Conservation (phyloP, 495 filamentous ascomycete genomes). For the Neurospora sp. region DNA sequence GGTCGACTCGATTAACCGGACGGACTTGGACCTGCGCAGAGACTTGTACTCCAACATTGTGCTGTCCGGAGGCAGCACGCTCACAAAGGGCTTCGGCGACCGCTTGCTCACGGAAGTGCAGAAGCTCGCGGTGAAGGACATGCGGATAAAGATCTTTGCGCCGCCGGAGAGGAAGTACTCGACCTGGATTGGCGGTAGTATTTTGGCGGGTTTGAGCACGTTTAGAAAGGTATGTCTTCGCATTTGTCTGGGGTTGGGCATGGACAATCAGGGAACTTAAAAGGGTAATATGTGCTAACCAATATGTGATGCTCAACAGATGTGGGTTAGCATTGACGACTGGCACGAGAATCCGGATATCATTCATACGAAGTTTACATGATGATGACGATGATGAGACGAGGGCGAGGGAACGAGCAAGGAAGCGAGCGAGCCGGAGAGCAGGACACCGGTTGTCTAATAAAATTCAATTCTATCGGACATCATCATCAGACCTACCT, state of each 20-base stretch:
- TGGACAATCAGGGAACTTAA: not conserved
- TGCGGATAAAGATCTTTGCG: constrained; percentile 98
- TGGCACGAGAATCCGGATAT: constrained; percentile 99
- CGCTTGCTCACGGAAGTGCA: constrained; percentile 86
- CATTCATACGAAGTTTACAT: constrained; percentile 95
- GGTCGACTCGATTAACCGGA: constrained; percentile 89
- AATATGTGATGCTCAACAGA: constrained; percentile 41
- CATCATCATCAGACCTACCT: not conserved
- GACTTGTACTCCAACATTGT: constrained; percentile 93
- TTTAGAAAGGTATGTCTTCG: constrained; percentile 76
- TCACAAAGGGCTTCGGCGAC: constrained; percentile 87
- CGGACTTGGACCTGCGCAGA: constrained; percentile 95
- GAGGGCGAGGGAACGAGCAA: not conserved
- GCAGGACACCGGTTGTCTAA: not conserved
- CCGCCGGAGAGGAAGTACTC: constrained; percentile 96
- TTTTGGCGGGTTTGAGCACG: constrained; percentile 91
- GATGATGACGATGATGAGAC: constrained; percentile 4
- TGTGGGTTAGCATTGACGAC: constrained; percentile 98
- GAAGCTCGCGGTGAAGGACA: constrained; percentile 88
- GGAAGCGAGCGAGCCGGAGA: not conserved
- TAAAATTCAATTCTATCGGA: not conserved
- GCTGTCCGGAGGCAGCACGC: constrained; percentile 85
- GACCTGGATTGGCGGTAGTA: constrained; percentile 97
- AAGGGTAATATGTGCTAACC: constrained; percentile 1
- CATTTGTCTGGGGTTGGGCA: constrained; percentile 7